A percentile compares a stretch with the other conserved stretches of the same genome.
These are phyloP conservation scores for Wickerhamia fluorescens DNA, from an alignment of 805 yeast species.

Conservation along the genomic window DNA sequence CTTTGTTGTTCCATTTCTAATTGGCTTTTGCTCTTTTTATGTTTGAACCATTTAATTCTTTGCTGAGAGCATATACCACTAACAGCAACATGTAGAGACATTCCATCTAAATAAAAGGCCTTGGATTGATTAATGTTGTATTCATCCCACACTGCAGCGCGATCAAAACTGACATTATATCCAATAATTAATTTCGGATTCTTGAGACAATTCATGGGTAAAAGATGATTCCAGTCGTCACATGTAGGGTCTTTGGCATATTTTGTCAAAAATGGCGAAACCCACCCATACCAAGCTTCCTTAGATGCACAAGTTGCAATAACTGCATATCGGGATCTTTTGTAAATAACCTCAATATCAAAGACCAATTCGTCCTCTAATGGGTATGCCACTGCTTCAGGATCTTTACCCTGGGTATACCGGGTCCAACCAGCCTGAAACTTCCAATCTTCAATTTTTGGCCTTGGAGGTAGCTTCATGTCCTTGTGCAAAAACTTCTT, in stretches of 20 bases:
- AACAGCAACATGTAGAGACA: conserved; percentile 86
- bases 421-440: conserved; percentile 74
- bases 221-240: conserved; percentile 50
- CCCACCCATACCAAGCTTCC: conserved; percentile 91
- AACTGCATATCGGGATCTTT: conserved; percentile 64
- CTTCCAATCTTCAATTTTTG: conserved; percentile 49
- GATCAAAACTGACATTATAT: conserved; percentile 84
- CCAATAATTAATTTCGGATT: conserved; percentile 67
- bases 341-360: conserved; percentile 85
- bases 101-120: conserved; percentile 81
- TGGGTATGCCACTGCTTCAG: conserved; percentile 61
- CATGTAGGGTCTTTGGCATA: conserved; percentile 32
- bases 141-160: conserved; percentile 82
- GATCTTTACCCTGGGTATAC: conserved; percentile 50
- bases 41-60: conserved; percentile 67
- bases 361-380: conserved; percentile 67
- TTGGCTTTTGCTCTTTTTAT: conserved; percentile 33
- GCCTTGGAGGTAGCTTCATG: conserved; percentile 26
- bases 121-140: conserved; percentile 60
- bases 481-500: conserved; percentile 29
- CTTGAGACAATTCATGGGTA: conserved; percentile 58
- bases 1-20: conserved; percentile 11
- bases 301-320: conserved; percentile 74
- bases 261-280: conserved; percentile 72
- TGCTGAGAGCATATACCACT: conserved; percentile 93